phyloP scores from a whole-genome alignment of 139 green algal genomes.

The Picochlorum sp. region DNA sequence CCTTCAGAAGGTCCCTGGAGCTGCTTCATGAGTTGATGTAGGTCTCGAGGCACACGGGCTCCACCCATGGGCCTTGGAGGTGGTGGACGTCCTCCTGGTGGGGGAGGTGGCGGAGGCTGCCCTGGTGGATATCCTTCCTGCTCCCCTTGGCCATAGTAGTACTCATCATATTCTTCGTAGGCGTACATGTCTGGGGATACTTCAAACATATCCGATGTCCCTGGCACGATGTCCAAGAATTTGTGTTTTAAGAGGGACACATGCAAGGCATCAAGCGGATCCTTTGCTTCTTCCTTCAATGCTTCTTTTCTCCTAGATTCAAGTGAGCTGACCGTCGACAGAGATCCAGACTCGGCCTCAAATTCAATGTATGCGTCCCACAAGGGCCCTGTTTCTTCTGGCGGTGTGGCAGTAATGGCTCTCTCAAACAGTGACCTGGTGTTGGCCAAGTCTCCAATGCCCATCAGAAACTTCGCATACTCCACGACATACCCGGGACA shows the following conservation, averaged over 20 bases:
- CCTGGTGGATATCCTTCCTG: not conserved
- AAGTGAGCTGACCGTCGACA: conserved; percentile 20
- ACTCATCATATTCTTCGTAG: not conserved
- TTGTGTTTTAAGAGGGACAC: conserved; percentile 43
- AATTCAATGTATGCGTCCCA: conserved; percentile 51
- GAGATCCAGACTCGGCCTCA: conserved; percentile 41
- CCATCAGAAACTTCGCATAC: conserved; percentile 42
- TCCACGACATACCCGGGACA: conserved; percentile 61
- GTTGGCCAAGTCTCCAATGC: conserved; percentile 70
- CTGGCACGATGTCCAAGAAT: conserved; percentile 32
- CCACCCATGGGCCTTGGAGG: conserved; percentile 5
- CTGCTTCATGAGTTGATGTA: conserved; percentile 40
- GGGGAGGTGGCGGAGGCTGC: not conserved
- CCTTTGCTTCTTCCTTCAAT: conserved; percentile 2
- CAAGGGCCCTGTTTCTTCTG: conserved; percentile 19
- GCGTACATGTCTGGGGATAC: not conserved
- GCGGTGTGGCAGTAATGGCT: conserved; percentile 39
- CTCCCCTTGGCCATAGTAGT: not conserved
- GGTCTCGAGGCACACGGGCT: conserved; percentile 23
- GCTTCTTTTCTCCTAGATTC: conserved; percentile 27
- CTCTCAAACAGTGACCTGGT: conserved; percentile 71
- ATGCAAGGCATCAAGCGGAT: conserved; percentile 3
- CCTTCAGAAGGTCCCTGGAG: conserved; percentile 30
- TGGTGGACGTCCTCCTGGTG: not conserved
- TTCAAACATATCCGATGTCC: not conserved